phyloP scores from a whole-genome alignment of 1,284 basidiomycete genomes.

The Ustilago esculenta region DNA sequence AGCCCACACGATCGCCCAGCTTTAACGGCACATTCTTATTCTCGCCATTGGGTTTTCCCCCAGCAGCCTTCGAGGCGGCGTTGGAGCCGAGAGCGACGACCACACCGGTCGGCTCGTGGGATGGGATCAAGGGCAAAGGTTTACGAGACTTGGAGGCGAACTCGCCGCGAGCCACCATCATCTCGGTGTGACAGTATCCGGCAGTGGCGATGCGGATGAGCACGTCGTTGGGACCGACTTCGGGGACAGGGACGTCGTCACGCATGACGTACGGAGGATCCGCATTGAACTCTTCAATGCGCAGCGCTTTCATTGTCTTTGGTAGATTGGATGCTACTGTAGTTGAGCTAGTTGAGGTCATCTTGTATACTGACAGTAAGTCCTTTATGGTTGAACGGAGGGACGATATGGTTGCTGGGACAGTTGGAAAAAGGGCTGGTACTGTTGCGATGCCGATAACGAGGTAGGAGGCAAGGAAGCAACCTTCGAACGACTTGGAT shows the following conservation, averaged over 20 bases:
- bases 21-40: conserved; percentile 20
- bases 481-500: too few relatives aligned
- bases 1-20: conserved; percentile 56
- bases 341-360: conserved; percentile 3
- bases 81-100: conserved; percentile 28
- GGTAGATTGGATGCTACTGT: conserved; percentile 8
- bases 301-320: conserved; percentile 20
- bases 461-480: too few relatives aligned
- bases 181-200: conserved; percentile 54
- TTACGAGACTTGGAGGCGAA: conserved; percentile 33
- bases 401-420: too few relatives aligned
- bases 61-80: conserved; percentile 7
- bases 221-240: conserved; percentile 24
- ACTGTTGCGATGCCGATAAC: too few relatives aligned
- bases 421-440: too few relatives aligned
- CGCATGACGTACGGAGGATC: conserved; percentile 34
- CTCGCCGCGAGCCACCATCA: conserved; percentile 47
- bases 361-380: too few relatives aligned
- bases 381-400: too few relatives aligned
- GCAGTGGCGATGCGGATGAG: conserved; percentile 44
- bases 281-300: conserved; percentile 34
- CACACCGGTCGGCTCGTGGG: conserved; percentile 54
- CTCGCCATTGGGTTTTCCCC: conserved; percentile 2
- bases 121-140: conserved; percentile 37
- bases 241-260: conserved; percentile 24